Percentiles rank a stretch among this genome's conserved stretches.
Evolutionary conservation across 139 green algal genomes (phyloP).

Genomic region (Chlamydomonas schloesseri): DNA sequence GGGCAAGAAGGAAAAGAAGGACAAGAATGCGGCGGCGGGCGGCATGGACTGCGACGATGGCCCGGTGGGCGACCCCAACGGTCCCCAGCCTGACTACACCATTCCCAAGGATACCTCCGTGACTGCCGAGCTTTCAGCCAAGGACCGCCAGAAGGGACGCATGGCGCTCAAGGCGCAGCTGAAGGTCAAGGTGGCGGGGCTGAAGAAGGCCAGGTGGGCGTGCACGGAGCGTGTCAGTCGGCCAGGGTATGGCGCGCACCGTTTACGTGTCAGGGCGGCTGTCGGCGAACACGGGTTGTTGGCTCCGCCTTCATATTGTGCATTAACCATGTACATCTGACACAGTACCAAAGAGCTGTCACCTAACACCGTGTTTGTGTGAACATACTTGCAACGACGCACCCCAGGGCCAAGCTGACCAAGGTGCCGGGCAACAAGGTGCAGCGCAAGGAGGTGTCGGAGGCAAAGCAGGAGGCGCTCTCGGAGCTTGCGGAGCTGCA

Average conservation of each 20-base stretch:
- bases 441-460: conserved; percentile 30
- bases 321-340: no score
- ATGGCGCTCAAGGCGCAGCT: conserved; percentile 11
- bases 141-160: conserved; percentile 15
- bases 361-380: no score
- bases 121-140: conserved; percentile 9
- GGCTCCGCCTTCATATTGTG: no score
- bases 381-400: no score
- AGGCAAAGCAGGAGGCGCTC: conserved; percentile 26
- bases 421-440: conserved; percentile 42
- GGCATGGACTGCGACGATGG: background rate
- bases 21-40: background rate
- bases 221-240: no score
- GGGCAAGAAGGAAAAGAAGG: conserved; percentile 29
- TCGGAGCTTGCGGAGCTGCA: conserved; percentile 21
- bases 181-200: conserved; percentile 20
- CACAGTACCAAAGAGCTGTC: no score
- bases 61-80: background rate
- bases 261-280: no score
- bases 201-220: conserved; percentile 31
- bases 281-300: no score
- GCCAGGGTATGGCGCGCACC: no score
- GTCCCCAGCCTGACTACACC: background rate
- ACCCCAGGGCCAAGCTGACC: conserved; percentile 30
- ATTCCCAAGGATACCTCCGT: conserved; percentile 23